Percentiles rank a stretch among this genome's conserved stretches.
phyloP scores from a whole-genome alignment of 371 early-diverging fungal genomes.

The Umbelopsis sp. region DNA sequence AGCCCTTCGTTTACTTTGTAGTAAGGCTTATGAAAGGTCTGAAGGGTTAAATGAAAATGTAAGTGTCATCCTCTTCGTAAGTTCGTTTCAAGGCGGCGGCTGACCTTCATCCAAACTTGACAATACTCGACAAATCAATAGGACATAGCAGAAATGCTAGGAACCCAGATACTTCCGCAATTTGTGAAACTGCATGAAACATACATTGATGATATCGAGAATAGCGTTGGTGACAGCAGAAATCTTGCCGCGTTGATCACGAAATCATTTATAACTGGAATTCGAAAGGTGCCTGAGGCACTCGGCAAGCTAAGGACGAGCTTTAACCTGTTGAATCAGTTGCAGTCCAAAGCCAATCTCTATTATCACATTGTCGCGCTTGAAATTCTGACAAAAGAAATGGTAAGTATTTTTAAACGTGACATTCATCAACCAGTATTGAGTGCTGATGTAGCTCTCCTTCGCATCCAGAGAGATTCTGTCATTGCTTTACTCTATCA shows the following conservation, averaged over 20 bases:
- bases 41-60: neutral
- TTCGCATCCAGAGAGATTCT: conserved; percentile 25
- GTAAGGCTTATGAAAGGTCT: neutral
- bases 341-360: conserved; percentile 45
- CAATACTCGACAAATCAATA: conserved; percentile 15
- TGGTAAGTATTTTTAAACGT: conserved; percentile 30
- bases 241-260: conserved; percentile 43
- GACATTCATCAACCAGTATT: too few species aligned
- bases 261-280: conserved; percentile 42
- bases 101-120: neutral
- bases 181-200: conserved; percentile 36
- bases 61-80: neutral
- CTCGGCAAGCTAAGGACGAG: conserved; percentile 24
- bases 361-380: conserved; percentile 45
- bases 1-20: neutral
- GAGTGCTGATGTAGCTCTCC: neutral
- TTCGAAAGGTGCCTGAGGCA: conserved; percentile 45
- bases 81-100: neutral
- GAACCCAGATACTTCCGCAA: conserved; percentile 34
- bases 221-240: conserved; percentile 37
- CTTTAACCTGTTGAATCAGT: conserved; percentile 39
- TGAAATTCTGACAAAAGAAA: conserved; percentile 43
- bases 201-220: conserved; percentile 26
- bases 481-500: conserved; percentile 43
- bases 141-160: conserved; percentile 39